Percentiles rank a stretch among this genome's conserved stretches.
Evolutionary conservation across 306 rosid genomes (phyloP).

Genomic region (Vigna reflexopilosa): DNA sequence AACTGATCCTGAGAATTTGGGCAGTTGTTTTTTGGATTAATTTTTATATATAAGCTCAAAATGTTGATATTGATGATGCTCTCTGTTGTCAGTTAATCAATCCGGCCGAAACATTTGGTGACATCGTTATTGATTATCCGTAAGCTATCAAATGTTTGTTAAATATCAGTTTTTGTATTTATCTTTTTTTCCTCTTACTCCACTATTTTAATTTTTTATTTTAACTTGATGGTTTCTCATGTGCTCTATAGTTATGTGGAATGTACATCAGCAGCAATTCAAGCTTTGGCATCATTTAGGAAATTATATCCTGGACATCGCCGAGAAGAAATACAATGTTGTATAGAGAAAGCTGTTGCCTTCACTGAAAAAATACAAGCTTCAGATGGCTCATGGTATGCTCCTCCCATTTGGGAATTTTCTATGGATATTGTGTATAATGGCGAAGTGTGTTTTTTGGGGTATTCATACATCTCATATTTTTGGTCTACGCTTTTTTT

Average conservation of each 20-base stretch:
- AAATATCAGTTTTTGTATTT: constrained; percentile 31
- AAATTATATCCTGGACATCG: constrained; percentile 74
- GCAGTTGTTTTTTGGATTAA: constrained; percentile 16
- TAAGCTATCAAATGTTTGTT: constrained; percentile 58
- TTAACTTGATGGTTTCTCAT: constrained; percentile 13
- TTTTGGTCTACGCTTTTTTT: constrained; percentile 17
- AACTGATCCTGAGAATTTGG: constrained; percentile 28
- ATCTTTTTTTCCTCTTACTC: neutral
- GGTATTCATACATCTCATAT: constrained; percentile 37
- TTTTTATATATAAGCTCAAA: constrained; percentile 8
- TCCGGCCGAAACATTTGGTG: constrained; percentile 97
- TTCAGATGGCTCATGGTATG: constrained; percentile 92
- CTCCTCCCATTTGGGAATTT: constrained; percentile 35
- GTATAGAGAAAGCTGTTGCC: constrained; percentile 61
- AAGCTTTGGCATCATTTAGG: constrained; percentile 69
- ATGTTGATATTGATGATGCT: constrained; percentile 32
- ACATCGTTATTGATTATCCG: constrained; percentile 95
- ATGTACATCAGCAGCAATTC: constrained; percentile 90
- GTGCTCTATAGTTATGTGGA: constrained; percentile 73
- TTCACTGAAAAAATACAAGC: constrained; percentile 70
- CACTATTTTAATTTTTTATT: constrained; percentile 21
- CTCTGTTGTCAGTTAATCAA: constrained; percentile 74
- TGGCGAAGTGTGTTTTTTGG: constrained; percentile 16
- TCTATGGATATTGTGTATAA: constrained; percentile 25
- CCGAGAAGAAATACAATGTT: constrained; percentile 63